A percentile compares a stretch with the other conserved stretches of the same genome.
These are phyloP conservation scores for Emmonsiellopsis sp. DNA, from an alignment of 2,329 filamentous ascomycete species.

Conservation along the genomic window DNA sequence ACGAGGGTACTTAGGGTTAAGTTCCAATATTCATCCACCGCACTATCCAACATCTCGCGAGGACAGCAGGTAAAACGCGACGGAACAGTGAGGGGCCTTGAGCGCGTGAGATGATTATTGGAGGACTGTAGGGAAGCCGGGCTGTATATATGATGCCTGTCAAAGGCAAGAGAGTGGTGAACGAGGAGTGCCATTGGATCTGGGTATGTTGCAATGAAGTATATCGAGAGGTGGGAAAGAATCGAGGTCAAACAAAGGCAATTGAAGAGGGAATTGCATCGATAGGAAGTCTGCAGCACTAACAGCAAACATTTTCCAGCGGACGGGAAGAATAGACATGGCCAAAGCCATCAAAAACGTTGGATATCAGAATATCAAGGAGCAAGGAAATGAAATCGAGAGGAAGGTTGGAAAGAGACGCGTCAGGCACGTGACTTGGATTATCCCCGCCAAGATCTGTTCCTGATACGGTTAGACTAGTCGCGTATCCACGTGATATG, in stretches of 20 bases:
- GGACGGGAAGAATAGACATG: not conserved
- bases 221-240: not conserved
- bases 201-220: not conserved
- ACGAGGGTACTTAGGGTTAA: constrained; percentile 83
- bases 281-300: not conserved
- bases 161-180: constrained; percentile 30
- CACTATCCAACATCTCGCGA: constrained; percentile 31
- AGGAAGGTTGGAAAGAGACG: not conserved
- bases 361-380: not conserved
- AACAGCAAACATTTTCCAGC: not conserved
- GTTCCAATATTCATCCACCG: constrained; percentile 67
- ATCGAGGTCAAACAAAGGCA: constrained; percentile 5
- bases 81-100: constrained; percentile 45
- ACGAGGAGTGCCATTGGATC: constrained; percentile 16
- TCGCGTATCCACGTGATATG: not conserved
- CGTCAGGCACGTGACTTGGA: not conserved
- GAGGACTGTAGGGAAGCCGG: constrained; percentile 72
- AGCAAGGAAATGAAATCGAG: not conserved
- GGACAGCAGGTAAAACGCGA: constrained; percentile 46
- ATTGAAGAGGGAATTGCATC: constrained; percentile 1
- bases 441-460: not conserved
- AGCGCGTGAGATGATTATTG: constrained; percentile 58
- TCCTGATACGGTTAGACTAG: not conserved
- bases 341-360: not conserved
- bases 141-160: constrained; percentile 18